Evolutionary conservation across 352 stramenopile genomes (phyloP), one percentile per base, ranked within the genome.

Genomic region (Phytophthora lateralis): DNA sequence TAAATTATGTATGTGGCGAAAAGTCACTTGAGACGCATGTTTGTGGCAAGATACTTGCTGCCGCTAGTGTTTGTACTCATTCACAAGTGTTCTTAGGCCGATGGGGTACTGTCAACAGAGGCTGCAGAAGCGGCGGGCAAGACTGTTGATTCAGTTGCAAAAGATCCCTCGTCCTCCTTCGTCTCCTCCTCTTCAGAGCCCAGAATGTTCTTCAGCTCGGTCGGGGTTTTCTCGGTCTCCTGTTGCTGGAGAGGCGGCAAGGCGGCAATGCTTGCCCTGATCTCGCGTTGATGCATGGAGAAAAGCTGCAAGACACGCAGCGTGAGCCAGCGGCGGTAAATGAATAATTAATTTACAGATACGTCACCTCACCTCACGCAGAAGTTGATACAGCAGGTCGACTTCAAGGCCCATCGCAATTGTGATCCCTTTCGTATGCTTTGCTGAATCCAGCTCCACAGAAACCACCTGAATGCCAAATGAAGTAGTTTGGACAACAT

Each of bases 381-480:
- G 51, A 21, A 94, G 71, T 50, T 94, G 75, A 60, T 82, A 83
- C 6, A 92, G 77, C 49, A 92, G 66, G 30, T 92, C 82, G 17
- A 92, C 75, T 61, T 94, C 85, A 0, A 94, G 54, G 0, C 85
- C 85, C 71, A 85, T 94, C 5, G 85, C 80, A 50, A 94, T 85
- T 20, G 82, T 94, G 18, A 92, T 32, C 0, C 70, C 61, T 58
- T 89, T 88, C 6, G 55, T 10, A 42, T 88, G 66, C n/a, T 76
- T 74, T 6, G 55, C 53, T 17, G 57, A 46, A 10, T 80, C 71
- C 18, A 91, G 55, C 35, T 82, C 68, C 12, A 93, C 48, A 14
- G 52, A 73, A 15, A 91, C 63, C 17, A 90, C 80, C 12, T 84
- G 82, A 24, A 93, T 89, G 15, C 85, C 80, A 34, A 88, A 82